A percentile compares a stretch with the other conserved stretches of the same genome.
Conservation (phyloP, 1,284 basidiomycete genomes). For the Phellopilus nigrolimitatus region DNA sequence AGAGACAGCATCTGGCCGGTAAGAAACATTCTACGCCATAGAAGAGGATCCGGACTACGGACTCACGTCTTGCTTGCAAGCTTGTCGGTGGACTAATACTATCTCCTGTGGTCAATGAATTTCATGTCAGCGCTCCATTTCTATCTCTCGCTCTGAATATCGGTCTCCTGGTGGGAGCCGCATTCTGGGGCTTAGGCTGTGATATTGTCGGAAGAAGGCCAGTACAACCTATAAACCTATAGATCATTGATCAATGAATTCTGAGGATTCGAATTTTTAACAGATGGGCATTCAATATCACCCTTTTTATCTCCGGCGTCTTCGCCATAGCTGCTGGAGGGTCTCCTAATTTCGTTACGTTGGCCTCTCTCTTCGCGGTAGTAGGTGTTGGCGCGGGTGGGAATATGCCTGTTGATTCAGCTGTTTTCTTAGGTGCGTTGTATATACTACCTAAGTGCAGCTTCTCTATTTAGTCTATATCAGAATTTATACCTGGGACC, state of each 20-base stretch:
- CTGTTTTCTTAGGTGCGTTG: slow-evolving; percentile 65
- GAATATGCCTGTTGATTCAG: slow-evolving; percentile 76
- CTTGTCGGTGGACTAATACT: slow-evolving; percentile 52
- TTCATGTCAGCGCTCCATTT: slow-evolving; percentile 49
- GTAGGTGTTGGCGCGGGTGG: slow-evolving; percentile 66
- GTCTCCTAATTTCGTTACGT: slow-evolving; percentile 46
- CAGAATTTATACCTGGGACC: slow-evolving; percentile 55
- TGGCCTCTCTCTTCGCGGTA: slow-evolving; percentile 50
- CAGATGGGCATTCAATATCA: slow-evolving; percentile 71
- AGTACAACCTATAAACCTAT: slow-evolving; percentile 5
- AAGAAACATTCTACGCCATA: slow-evolving; percentile 22
- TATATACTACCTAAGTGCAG: not conserved
- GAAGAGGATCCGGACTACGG: not conserved
- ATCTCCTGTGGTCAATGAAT: slow-evolving; percentile 52
- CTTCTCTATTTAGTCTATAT: too few species aligned
- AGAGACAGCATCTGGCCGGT: slow-evolving; percentile 48
- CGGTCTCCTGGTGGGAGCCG: slow-evolving; percentile 62
- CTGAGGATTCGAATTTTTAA: slow-evolving; percentile 27
- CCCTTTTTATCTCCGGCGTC: slow-evolving; percentile 63
- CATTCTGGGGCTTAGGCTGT: slow-evolving; percentile 56
- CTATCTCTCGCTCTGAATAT: slow-evolving; percentile 56
- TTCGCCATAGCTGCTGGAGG: slow-evolving; percentile 62
- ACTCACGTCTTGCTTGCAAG: slow-evolving; percentile 29
- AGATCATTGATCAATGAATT: slow-evolving; percentile 15
- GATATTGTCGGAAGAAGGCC: slow-evolving; percentile 59